Evolutionary conservation across 1,284 basidiomycete genomes (phyloP).

Genomic region (Cutaneotrichosporon daszewskae): DNA sequence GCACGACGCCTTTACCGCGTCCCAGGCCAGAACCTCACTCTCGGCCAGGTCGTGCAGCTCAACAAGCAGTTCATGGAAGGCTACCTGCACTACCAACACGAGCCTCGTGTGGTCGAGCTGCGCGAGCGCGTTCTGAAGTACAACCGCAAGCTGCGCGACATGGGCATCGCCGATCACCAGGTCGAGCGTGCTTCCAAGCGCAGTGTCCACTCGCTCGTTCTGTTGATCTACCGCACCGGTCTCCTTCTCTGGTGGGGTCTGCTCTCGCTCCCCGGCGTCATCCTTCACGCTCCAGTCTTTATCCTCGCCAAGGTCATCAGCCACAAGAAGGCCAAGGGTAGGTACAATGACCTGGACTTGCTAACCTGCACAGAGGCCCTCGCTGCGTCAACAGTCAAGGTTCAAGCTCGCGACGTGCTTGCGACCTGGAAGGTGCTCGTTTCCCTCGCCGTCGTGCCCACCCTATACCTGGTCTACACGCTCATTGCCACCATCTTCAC

Average conservation of each 20-base stretch:
- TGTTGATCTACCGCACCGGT: constrained; percentile 77
- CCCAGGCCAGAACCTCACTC: constrained; percentile 86
- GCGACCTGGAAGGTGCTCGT: constrained; percentile 99
- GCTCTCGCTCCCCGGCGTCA: constrained; percentile 87
- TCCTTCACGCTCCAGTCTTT: constrained; percentile 93
- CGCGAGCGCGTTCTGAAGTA: constrained; percentile 84
- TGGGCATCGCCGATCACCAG: constrained; percentile 97
- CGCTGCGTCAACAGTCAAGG: constrained; percentile 91
- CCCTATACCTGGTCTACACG: constrained; percentile 81
- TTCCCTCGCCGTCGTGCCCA: constrained; percentile 80
- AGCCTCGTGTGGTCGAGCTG: constrained; percentile 79
- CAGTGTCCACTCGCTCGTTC: constrained; percentile 78
- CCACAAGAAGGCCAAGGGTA: constrained; percentile 84
- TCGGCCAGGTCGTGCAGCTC: constrained; percentile 94
- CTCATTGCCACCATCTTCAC: constrained; percentile 71
- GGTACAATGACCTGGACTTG: constrained; percentile 6
- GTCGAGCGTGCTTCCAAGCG: constrained; percentile 76
- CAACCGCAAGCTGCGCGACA: constrained; percentile 81
- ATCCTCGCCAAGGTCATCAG: constrained; percentile 85
- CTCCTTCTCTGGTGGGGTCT: constrained; percentile 79
- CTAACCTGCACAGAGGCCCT: constrained; percentile 68
- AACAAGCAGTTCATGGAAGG: constrained; percentile 93
- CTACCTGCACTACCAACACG: constrained; percentile 88
- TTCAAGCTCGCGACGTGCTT: constrained; percentile 89
- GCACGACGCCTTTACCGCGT: constrained; percentile 89